A percentile compares a stretch with the other conserved stretches of the same genome.
phyloP scores from a whole-genome alignment of 441 rosid species.

The Erodium texanum region DNA sequence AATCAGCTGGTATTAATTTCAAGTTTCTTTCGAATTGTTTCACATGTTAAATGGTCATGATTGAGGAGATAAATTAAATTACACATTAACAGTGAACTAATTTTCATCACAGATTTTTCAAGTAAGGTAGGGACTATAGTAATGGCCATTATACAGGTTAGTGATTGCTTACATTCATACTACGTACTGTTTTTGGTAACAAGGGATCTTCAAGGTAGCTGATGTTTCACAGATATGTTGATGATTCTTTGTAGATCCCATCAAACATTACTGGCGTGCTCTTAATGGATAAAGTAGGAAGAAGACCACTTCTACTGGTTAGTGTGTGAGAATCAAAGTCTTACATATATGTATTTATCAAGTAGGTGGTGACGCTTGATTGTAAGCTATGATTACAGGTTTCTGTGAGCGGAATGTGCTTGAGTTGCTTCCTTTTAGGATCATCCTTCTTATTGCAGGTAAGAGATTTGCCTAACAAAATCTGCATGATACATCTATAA shows the following conservation, averaged over 20 bases:
- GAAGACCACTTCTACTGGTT: constrained; percentile 50
- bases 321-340: neutral
- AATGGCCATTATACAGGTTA: too few species aligned
- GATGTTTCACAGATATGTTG: too few species aligned
- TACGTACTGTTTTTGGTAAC: too few species aligned
- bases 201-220: too few species aligned
- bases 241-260: constrained; percentile 36
- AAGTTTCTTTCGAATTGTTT: neutral
- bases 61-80: neutral
- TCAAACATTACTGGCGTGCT: constrained; percentile 23
- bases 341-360: neutral
- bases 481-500: too few species aligned
- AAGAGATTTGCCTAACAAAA: too few species aligned
- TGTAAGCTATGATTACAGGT: constrained; percentile 24
- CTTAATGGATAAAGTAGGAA: constrained; percentile 45
- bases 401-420: constrained; percentile 35
- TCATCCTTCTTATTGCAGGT: neutral
- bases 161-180: too few species aligned
- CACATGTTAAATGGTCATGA: neutral
- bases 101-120: constrained; percentile 20
- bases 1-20: constrained; percentile 32
- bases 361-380: neutral
- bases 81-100: constrained; percentile 2
- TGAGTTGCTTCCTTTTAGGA: constrained; percentile 20
- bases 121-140: too few species aligned